Base-by-base conservation (phyloP, 2,329 filamentous ascomycete genomes). In the Cercospora zeina region DNA sequence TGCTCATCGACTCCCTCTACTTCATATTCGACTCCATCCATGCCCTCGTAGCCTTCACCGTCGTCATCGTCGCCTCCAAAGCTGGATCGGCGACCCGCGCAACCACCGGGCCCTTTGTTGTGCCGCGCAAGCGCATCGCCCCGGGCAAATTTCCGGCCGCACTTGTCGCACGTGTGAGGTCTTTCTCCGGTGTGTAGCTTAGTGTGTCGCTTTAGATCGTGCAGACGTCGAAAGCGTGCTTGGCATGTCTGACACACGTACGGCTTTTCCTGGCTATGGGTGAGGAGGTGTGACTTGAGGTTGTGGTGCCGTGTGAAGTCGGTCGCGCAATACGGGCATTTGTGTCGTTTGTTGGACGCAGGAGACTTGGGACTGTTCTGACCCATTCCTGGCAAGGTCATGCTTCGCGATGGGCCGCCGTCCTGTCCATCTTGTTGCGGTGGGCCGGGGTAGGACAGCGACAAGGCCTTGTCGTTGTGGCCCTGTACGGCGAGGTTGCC, bases 301-400 rank as follows among this genome's bases (percentile, higher is more conserved):
- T 99, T 97, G 75, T 97, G 95, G 74, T 97, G 95, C 49, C 95
- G 87, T 30, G 95, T 99, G 70, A 99, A 99, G 72, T 96, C 95
- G 4, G 95, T 97, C 39, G 91, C 87, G 81, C 95, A 99, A 76
- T 96, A 96, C 0, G 91, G 93, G 73, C 95, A 99, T 76, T 95
- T 96, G 79, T 99, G 93, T 72, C 95, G 93, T 79, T 96, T 97
- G 57, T 85, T 83, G 13, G 70, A 68, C 8, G 70, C 70, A 0
- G 89, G 88, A 5, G 91, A 91, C 69, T 86, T 85, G 53, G 87
- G 86, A 58, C 80, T 66, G 65, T 78, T 80, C 72, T 83, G 81
- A 21, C 56, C 31, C 16, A 58, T 33, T 58, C 82, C 83, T 14
- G 83, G 78, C 65, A 80, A 77, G 39, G 85, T 87, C 76, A 86